Evolutionary conservation across 331 rosid species (phyloP).

Genomic region (Prunus yedoensis): DNA sequence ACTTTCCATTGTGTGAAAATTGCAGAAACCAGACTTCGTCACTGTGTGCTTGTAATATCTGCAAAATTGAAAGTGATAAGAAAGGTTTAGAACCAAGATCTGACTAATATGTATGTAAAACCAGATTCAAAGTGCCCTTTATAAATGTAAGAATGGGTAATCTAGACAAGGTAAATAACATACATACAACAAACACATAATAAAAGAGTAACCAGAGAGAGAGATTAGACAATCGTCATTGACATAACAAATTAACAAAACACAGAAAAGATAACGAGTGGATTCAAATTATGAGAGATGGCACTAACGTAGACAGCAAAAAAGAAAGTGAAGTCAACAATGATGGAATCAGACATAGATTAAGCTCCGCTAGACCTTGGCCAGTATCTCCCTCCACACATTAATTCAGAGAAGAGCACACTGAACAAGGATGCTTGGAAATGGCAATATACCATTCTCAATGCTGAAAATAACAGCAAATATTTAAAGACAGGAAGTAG

Average conservation of each 20-base stretch:
- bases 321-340: not conserved
- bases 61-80: constrained; percentile 19
- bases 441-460: not conserved
- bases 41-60: constrained; percentile 78
- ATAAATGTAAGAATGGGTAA: not conserved
- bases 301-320: not conserved
- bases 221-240: not conserved
- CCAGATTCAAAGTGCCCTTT: not conserved
- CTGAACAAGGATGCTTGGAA: not conserved
- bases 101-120: not conserved
- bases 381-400: not conserved
- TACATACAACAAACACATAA: not conserved
- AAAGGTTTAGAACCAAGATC: constrained; percentile 13
- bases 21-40: constrained; percentile 95
- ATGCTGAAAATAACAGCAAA: not conserved
- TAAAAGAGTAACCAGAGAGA: not conserved
- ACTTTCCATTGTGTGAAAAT: constrained; percentile 87
- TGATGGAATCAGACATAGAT: not conserved
- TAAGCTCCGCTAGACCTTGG: not conserved
- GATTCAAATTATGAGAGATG: not conserved
- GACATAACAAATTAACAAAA: not conserved
- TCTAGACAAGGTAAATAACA: not conserved
- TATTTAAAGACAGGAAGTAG: too few species aligned
- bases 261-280: not conserved
- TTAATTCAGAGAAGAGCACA: not conserved